Evolutionary conservation across 164 flowering plant genomes (phyloP), one percentile per base, ranked within the genome.

Genomic region (Protea cynaroides): DNA sequence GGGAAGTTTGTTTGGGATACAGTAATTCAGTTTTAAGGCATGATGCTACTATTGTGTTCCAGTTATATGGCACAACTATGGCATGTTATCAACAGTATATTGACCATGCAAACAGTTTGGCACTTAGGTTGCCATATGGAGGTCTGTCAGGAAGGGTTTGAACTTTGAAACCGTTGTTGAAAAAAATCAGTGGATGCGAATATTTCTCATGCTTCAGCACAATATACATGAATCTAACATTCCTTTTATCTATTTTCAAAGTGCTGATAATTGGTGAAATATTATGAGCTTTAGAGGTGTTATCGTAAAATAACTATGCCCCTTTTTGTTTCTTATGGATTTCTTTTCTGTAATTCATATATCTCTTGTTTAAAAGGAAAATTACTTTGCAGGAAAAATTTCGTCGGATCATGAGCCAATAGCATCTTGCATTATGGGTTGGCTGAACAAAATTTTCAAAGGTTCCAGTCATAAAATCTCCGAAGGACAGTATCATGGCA

Each of bases 391-490:
- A 81, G 82, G 64, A 10, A 71, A 68, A 64, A 50, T 29, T 60
- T 67, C 70, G 37, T 63, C 66, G 61, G 70, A 63, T 25, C 67
- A 72, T 81, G 83, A 60, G 66, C 77, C 74, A 57, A 69, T 82
- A 75, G 56, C 73, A 55, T 61, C 65, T 56, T 25, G 63, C 64
- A 56, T 76, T 54, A 88, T 88, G 97, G 91, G 90, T 61, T 91
- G 97, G 97, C 78, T 91, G 70, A 83, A 71, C 74, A 87, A 89
- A 69, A 75, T 89, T 65, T 79, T 88, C 50, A 84, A 77, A 76
- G 96, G 87, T 63, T 80, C 88, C 60, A 74, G 78, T 74, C 84
- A 80, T 65, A 82, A 73, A 64, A 55, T 80, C 58, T 73, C 83
- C 2, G 77, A 74, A 69, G 81, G 82, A 61, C 80, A 80, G 66